These are phyloP conservation scores for Blastocystis sp. DNA, from an alignment of 352 stramenopile species.

Conservation along the genomic window DNA sequence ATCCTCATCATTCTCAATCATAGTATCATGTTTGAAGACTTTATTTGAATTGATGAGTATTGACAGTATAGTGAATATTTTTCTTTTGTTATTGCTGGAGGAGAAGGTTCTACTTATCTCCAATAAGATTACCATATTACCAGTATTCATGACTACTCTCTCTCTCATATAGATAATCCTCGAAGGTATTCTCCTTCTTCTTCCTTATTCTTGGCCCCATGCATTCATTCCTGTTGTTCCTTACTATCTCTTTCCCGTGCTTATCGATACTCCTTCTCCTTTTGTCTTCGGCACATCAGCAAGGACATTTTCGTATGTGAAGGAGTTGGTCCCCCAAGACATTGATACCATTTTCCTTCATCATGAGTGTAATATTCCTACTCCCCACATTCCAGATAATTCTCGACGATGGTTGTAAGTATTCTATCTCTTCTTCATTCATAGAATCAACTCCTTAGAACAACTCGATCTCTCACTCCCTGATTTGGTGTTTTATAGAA, in stretches of 20 bases:
- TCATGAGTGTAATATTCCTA: background rate
- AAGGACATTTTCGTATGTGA: background rate
- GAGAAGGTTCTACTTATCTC: conserved; percentile 46
- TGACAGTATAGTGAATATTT: background rate
- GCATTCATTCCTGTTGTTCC: conserved; percentile 20
- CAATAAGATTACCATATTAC: background rate
- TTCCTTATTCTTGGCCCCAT: conserved; percentile 27
- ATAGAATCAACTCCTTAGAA: background rate
- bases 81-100: conserved; percentile 17
- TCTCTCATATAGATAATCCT: background rate
- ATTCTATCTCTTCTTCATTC: background rate
- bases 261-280: conserved; percentile 33
- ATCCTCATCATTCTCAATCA: background rate
- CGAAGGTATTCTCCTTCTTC: background rate
- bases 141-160: background rate
- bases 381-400: background rate
- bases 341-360: background rate
- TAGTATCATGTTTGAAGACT: background rate
- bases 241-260: conserved; percentile 8
- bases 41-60: conserved; percentile 8
- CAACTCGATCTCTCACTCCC: background rate
- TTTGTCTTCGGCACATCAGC: conserved; percentile 42
- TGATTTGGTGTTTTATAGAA: background rate
- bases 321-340: background rate
- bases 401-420: background rate